phyloP scores from a whole-genome alignment of 768 basidiomycete genomes.

The Amanita rimosa region DNA sequence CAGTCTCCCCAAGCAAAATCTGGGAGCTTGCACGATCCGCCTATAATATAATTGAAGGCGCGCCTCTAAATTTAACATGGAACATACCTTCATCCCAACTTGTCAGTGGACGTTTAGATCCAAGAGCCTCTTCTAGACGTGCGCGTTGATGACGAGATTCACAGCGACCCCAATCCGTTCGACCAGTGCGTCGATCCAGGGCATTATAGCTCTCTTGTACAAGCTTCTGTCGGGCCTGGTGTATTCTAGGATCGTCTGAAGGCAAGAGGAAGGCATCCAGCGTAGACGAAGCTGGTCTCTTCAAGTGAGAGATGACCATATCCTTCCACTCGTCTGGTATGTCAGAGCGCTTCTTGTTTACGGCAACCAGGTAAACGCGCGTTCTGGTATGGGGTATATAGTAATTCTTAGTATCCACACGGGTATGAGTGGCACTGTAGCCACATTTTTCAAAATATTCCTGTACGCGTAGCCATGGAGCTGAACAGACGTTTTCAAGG shows the following conservation, averaged over 20 bases:
- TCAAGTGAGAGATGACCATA: constrained; percentile 46
- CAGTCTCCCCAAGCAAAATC: constrained; percentile 94
- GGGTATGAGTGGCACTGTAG: constrained; percentile 60
- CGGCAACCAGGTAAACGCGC: constrained; percentile 78
- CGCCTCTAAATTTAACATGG: not conserved
- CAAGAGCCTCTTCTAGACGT: constrained; percentile 73
- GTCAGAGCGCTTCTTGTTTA: constrained; percentile 48
- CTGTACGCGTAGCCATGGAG: constrained; percentile 76
- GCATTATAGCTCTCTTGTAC: constrained; percentile 57
- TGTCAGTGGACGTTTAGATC: constrained; percentile 76
- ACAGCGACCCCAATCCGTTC: constrained; percentile 86
- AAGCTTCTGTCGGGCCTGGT: constrained; percentile 78
- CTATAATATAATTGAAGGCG: constrained; percentile 21
- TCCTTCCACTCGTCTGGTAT: constrained; percentile 65
- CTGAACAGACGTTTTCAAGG: constrained; percentile 87
- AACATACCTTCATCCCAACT: constrained; percentile 82
- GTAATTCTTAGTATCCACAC: constrained; percentile 80
- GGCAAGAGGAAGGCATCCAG: constrained; percentile 88
- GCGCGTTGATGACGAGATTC: constrained; percentile 87
- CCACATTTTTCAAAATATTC: constrained; percentile 62
- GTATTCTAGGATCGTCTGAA: constrained; percentile 85
- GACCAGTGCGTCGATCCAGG: constrained; percentile 56
- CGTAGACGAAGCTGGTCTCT: constrained; percentile 79
- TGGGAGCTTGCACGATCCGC: constrained; percentile 73
- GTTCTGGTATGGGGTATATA: constrained; percentile 95